Conservation (phyloP, 148 eudicot genomes). For the Rheum nobile region DNA sequence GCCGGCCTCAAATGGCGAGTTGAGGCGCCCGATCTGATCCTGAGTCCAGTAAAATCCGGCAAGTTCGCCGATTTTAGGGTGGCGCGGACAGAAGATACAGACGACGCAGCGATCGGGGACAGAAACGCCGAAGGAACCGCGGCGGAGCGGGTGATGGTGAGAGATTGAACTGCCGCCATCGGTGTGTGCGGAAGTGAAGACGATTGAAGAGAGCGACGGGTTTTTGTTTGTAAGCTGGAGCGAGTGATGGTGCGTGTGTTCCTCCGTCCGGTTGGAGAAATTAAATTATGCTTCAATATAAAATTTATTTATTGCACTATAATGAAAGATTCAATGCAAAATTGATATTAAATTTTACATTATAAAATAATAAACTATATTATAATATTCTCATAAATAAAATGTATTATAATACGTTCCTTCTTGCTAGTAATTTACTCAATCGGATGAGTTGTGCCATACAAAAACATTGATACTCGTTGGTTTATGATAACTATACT, state of each 20-base stretch:
- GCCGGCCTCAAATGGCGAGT: slow-evolving; percentile 7
- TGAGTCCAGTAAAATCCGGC: slow-evolving; percentile 33
- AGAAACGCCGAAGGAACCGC: slow-evolving; percentile 18
- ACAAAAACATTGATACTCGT: no score
- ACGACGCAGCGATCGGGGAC: slow-evolving; percentile 23
- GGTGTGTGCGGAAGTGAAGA: neutral
- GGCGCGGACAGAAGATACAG: slow-evolving; percentile 16
- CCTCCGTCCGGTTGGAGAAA: no score
- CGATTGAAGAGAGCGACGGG: neutral
- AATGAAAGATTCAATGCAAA: no score
- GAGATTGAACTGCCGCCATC: slow-evolving; percentile 55
- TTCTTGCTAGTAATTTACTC: no score
- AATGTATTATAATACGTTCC: no score
- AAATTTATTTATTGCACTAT: no score
- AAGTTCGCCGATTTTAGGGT: slow-evolving; percentile 21
- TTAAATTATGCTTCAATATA: no score
- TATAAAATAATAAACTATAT: no score
- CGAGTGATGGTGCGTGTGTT: neutral
- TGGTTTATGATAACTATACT: no score
- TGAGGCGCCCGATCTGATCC: slow-evolving; percentile 14
- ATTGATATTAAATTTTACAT: no score
- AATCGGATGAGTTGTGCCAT: no score
- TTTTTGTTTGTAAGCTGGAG: neutral
- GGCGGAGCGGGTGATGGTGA: slow-evolving; percentile 43
- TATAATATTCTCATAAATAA: no score